Evolutionary conservation across 441 rosid genomes (phyloP).

Genomic region (Adansonia rubrostipa): DNA sequence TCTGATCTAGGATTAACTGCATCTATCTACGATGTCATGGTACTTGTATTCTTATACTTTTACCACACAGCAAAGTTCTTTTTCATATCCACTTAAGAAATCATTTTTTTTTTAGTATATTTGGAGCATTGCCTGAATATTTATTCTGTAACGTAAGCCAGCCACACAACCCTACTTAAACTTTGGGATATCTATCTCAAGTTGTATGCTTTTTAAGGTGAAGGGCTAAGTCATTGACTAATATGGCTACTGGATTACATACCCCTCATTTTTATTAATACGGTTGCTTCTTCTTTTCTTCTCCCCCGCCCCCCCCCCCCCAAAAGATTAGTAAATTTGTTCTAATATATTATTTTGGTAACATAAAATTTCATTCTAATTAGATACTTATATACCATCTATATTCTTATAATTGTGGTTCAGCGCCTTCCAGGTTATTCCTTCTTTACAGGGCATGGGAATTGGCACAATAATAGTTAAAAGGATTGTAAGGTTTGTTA

Average conservation of each 20-base stretch:
- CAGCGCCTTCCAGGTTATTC: constrained; percentile 70
- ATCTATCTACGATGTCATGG: constrained; percentile 81
- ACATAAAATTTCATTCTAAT: neutral
- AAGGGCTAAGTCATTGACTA: constrained; percentile 2
- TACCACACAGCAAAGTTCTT: no score
- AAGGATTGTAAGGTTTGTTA: constrained; percentile 67
- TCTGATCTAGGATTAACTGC: constrained; percentile 86
- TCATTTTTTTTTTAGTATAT: neutral
- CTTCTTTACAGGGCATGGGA: constrained; percentile 71
- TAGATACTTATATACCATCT: neutral
- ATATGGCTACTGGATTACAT: neutral
- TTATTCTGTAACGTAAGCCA: neutral
- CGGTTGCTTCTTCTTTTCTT: neutral
- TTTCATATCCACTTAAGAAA: no score
- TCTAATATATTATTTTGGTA: neutral
- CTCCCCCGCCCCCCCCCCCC: no score
- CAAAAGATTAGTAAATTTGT: neutral
- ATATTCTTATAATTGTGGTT: constrained; percentile 43
- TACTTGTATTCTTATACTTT: constrained; percentile 24
- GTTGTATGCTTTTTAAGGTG: constrained; percentile 10
- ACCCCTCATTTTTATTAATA: neutral
- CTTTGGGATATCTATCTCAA: neutral
- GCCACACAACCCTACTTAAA: neutral
- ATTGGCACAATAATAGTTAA: constrained; percentile 73
- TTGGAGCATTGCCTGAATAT: constrained; percentile 5